Conservation (phyloP, 1,139 yeast species). For the Zygosaccharomyces pseudobailii region DNA sequence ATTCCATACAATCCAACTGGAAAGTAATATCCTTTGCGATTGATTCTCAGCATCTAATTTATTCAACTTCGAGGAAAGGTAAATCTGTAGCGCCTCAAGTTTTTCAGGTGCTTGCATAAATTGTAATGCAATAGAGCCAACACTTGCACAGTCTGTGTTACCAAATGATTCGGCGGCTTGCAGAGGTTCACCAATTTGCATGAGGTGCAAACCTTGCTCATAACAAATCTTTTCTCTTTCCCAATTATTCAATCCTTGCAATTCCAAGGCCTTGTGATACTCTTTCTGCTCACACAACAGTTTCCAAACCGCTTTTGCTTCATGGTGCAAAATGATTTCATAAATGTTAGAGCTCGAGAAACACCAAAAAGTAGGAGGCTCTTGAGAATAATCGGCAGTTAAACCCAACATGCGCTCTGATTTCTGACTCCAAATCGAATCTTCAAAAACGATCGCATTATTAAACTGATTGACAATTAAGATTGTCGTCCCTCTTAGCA, state of each 20-base stretch:
- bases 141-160: constrained; percentile 45
- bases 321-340: constrained; percentile 68
- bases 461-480: constrained; percentile 48
- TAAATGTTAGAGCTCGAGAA: constrained; percentile 48
- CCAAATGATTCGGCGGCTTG: constrained; percentile 67
- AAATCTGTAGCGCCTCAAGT: constrained; percentile 48
- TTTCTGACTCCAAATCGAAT: constrained; percentile 35
- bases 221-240: constrained; percentile 51
- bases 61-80: constrained; percentile 51
- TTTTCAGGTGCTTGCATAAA: constrained; percentile 45
- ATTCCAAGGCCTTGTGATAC: constrained; percentile 63
- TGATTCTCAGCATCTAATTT: constrained; percentile 36
- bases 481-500: constrained; percentile 42
- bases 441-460: constrained; percentile 42
- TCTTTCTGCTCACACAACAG: constrained; percentile 56
- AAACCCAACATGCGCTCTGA: constrained; percentile 51
- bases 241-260: constrained; percentile 40
- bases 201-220: constrained; percentile 58
- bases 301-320: constrained; percentile 72
- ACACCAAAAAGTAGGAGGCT: constrained; percentile 54
- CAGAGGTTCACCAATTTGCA: constrained; percentile 32
- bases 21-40: constrained; percentile 57
- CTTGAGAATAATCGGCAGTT: constrained; percentile 49
- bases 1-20: constrained; percentile 80
- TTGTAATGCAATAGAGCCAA: constrained; percentile 66